phyloP scores from a whole-genome alignment of 495 filamentous ascomycete species.

The Pseudomonodictys pantanalensis region DNA sequence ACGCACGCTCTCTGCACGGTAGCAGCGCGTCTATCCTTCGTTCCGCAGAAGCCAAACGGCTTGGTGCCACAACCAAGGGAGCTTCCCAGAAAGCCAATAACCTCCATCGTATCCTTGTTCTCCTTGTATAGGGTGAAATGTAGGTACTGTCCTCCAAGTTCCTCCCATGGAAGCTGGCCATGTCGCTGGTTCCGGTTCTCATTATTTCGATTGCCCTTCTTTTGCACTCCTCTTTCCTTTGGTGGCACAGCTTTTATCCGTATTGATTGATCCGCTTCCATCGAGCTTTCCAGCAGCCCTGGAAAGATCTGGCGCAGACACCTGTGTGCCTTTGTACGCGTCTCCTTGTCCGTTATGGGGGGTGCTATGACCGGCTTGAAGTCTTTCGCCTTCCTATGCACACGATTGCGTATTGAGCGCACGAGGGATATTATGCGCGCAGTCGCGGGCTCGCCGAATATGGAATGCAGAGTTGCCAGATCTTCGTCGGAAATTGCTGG shows the following conservation, averaged over 20 bases:
- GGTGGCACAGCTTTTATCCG: slow-evolving; percentile 52
- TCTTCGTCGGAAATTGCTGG: slow-evolving; percentile 27
- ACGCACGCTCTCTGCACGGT: slow-evolving; percentile 83
- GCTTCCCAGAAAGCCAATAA: slow-evolving; percentile 67
- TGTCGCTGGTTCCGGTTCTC: slow-evolving; percentile 17
- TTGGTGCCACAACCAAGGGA: slow-evolving; percentile 65
- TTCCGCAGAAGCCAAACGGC: slow-evolving; percentile 81
- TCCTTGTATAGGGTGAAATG: slow-evolving; percentile 97
- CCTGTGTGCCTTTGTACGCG: slow-evolving; percentile 63
- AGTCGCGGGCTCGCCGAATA: slow-evolving; percentile 37
- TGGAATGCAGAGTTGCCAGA: slow-evolving; percentile 22
- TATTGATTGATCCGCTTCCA: slow-evolving; percentile 58
- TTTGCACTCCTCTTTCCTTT: slow-evolving; percentile 16
- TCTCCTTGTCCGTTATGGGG: slow-evolving; percentile 55
- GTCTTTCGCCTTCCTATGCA: slow-evolving; percentile 42
- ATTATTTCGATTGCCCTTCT: slow-evolving; percentile 18
- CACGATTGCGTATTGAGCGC: slow-evolving; percentile 27
- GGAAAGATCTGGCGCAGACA: slow-evolving; percentile 66
- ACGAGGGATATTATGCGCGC: slow-evolving; percentile 33
- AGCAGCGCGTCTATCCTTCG: slow-evolving; percentile 87
- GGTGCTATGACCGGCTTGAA: slow-evolving; percentile 41
- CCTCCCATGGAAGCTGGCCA: slow-evolving; percentile 53
- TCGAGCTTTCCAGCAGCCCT: slow-evolving; percentile 62
- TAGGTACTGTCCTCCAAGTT: slow-evolving; percentile 72
- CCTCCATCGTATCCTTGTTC: slow-evolving; percentile 97